Base-by-base conservation (phyloP, 1,284 basidiomycete genomes). In the Tilletia caries region DNA sequence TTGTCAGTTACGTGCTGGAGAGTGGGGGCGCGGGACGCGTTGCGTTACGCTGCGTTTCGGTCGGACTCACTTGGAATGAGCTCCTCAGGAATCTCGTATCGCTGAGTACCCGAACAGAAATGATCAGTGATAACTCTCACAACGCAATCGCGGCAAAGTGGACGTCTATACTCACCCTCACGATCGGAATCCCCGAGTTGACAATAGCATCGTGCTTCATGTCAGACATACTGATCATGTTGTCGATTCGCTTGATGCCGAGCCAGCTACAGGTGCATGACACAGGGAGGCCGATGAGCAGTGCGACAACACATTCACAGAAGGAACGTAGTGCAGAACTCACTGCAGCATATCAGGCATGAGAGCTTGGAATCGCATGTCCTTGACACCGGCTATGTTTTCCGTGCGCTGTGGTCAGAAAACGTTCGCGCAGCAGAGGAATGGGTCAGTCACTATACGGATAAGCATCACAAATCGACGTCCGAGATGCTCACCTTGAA, bases 321-420 rank as follows among this genome's bases (percentile, higher is more conserved):
- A n/a, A n/a, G n/a, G n/a, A 15, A 41, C 37, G 37, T 15, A 15
- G 37, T 93, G n/a, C 95, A 52, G 33, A 12, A 50, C 91, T 92
- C 95, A 83, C 93, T 92, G 58, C 65, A 98, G 86, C 2, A 96
- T 90, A 82, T 98, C 95, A 2, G 95, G 95, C 94, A 97, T 96
- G 71, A 97, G 86, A 1, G 91, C 92, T 65, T 80, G 79, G 70
- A 80, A 78, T 3, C 79, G 73, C 76, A 76, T 78, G 65, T 80
- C 79, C 50, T 79, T 95, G 67, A 96, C 93, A 8, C 95, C 95
- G 0, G 94, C 95, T 71, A 97, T 91, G 76, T 92, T 86, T 83
- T 94, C 93, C 0, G 95, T 98, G 20, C 91, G 89, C 83, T 62
- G 58, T 62, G 27, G 29, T 10, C 10, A 10, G 43, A 44, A 10